Evolutionary conservation across 352 stramenopile species (phyloP), one percentile per base, ranked within the genome.

Genomic region (Bremia lactucae): DNA sequence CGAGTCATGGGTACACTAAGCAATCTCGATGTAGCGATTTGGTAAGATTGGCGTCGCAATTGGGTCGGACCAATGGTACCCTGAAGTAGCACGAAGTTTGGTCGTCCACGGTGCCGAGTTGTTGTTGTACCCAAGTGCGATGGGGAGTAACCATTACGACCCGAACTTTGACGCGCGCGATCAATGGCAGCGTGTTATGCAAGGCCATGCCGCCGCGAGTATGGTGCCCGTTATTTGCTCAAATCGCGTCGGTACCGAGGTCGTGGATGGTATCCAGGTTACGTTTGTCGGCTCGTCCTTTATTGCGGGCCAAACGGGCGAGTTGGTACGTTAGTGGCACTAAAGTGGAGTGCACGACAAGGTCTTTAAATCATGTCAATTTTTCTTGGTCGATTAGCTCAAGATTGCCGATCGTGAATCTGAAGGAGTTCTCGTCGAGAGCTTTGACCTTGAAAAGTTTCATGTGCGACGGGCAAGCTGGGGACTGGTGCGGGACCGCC

Each of bases 251-350:
- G 87, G 84, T 25, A 53, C 61, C 6, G 85, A 96, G 50, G 45
- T 91, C 6, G 63, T 83, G 28, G 68, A 95, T 31, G 72, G 76
- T 22, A 69, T 85, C 22, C 76, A 80, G 10, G 76, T 96, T 33
- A 90, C 76, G n/a, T 96, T 96, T 49, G 93, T 90, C 39, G 87
- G 87, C 2, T 92, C 76, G 28, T 95, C 81, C 1, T 96, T 96
- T 63, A 95, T 96, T 54, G 88, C 81, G 14, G 83, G 88, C 14
- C 80, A 94, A 42, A 96, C 82, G 10, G 87, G 87, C 23, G 83
- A 92, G 42, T 87, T 95, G 67, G 74, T 95, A 47, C 24, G 46
- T 49, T 49, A 6, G 4, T 21, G 9, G 14, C 24, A 2, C 13
- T 26, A 9, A n/a, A 20, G 13, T 3, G 19, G 16, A 20, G 20